Evolutionary conservation across 2,329 filamentous ascomycete genomes (phyloP).

Genomic region (Grosmannia clavigera): DNA sequence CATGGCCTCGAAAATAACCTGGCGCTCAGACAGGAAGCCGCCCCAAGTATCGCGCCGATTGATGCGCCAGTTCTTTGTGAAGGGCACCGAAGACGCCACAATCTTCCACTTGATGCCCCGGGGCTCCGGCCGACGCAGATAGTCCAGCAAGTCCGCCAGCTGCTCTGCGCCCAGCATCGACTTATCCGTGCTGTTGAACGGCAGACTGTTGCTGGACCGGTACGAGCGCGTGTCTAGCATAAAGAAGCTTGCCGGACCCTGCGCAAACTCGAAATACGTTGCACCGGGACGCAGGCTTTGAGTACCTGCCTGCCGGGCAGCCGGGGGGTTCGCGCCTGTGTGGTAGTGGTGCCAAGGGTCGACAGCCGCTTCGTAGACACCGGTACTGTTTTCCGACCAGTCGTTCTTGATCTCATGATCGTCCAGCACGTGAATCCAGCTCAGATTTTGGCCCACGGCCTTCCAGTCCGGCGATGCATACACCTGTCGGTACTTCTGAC

Average conservation of each 20-base stretch:
- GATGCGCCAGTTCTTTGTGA: constrained; percentile 95
- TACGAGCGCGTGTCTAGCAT: constrained; percentile 86
- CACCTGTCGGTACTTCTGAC: constrained; percentile 86
- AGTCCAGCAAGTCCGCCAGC: constrained; percentile 65
- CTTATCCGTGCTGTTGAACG: constrained; percentile 53
- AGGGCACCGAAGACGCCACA: constrained; percentile 78
- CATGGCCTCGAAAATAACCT: constrained; percentile 73
- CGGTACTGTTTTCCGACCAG: constrained; percentile 72
- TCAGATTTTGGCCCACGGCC: constrained; percentile 61
- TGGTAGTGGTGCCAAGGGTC: constrained; percentile 87
- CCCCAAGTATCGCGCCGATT: constrained; percentile 89
- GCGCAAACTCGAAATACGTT: constrained; percentile 80
- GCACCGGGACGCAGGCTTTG: constrained; percentile 28
- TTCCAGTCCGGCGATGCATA: constrained; percentile 92
- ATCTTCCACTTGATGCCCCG: constrained; percentile 85
- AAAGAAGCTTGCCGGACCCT: constrained; percentile 89
- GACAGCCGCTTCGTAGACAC: constrained; percentile 65
- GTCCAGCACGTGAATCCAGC: constrained; percentile 94
- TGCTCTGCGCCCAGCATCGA: constrained; percentile 80
- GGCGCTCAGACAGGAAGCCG: constrained; percentile 74
- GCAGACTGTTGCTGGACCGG: constrained; percentile 53
- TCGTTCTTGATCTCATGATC: constrained; percentile 96
- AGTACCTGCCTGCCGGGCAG: constrained; percentile 36
- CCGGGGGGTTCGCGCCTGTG: constrained; percentile 68
- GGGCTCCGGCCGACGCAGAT: constrained; percentile 60